Evolutionary conservation across 23 red algal genomes (phyloP), one percentile per base, ranked within the genome.

Genomic region (Gracilaria gracilis): DNA sequence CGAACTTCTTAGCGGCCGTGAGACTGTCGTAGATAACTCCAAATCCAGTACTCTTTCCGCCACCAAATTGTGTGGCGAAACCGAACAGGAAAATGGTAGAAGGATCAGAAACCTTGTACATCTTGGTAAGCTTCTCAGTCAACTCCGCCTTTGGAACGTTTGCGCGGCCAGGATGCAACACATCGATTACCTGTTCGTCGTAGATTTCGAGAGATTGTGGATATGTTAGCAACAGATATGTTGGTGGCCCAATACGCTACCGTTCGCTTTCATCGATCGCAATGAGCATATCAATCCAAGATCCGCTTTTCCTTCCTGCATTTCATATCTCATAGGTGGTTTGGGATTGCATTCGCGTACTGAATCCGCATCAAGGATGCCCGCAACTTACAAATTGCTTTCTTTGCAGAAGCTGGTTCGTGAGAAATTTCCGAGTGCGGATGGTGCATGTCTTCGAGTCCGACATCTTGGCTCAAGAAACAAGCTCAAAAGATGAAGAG

Each of bases 41-140:
- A 81, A 99, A 99, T 32, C 97, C 97, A 62, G 95, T 95, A 50
- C 88, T 94, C 50, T 91, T 83, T 24, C 97, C 97, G 51, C 97
- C 97, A 73, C 97, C 97, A 75, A 99, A 99, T 39, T 91, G 84
- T 42, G 85, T 96, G 46, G 85, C 62, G 75, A 99, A 99, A 15
- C 97, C 97, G 81, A 99, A 99, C 58, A 99, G 78, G 76, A 96
- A 92, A 49, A 99, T 93, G 65, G 91, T 99, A n/a, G 88, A 80
- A 23, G 95, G 92, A 87, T 99, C 97, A 20, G 83, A 92, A 59
- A 98, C 96, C 85, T 99, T 99, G 88, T 96, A 99, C 97, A 99
- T 99, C 75, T 96, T 94, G 27, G 97, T 93, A 32, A 99, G 73
- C 87, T 95, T 95, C 57, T 99, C 94, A 67, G 88, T 86, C 27